Percentiles rank a stretch among this genome's conserved stretches.
Conservation (phyloP, 768 basidiomycete species). For the Albatrellus ellisii region DNA sequence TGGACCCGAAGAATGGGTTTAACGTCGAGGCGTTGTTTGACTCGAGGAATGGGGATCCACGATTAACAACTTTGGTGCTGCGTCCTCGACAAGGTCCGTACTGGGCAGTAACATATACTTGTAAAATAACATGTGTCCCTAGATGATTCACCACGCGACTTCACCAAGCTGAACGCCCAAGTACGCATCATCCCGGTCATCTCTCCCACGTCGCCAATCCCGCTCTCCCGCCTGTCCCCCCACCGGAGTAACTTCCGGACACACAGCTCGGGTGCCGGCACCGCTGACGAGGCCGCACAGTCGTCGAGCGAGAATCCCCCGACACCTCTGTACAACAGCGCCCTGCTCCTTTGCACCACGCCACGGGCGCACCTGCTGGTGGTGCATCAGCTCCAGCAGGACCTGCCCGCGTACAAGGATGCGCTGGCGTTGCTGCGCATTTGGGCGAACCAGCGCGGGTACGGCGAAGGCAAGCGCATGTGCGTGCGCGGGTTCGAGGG, state of each 20-base stretch:
- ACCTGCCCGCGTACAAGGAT: slow-evolving; percentile 49
- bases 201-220: slow-evolving; percentile 45
- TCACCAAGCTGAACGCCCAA: slow-evolving; percentile 54
- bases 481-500: slow-evolving; percentile 62
- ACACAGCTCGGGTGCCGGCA: slow-evolving; percentile 20
- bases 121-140: not conserved
- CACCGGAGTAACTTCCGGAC: slow-evolving; percentile 54
- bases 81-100: slow-evolving; percentile 37
- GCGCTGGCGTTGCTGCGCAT: slow-evolving; percentile 71
- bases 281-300: slow-evolving; percentile 17
- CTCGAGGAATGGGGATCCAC: slow-evolving; percentile 44
- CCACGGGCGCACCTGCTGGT: slow-evolving; percentile 35
- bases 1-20: slow-evolving; percentile 28
- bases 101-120: not conserved
- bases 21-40: slow-evolving; percentile 51
- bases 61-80: slow-evolving; percentile 53
- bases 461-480: slow-evolving; percentile 39
- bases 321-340: slow-evolving; percentile 74
- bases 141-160: slow-evolving; percentile 44
- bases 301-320: slow-evolving; percentile 23
- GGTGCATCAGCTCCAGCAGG: slow-evolving; percentile 31
- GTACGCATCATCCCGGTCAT: slow-evolving; percentile 67
- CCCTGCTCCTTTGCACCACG: slow-evolving; percentile 41
- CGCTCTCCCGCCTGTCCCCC: slow-evolving; percentile 58
- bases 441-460: slow-evolving; percentile 86